Evolutionary conservation across 129 eudicot genomes (phyloP).

Genomic region (Lactuca sativa): DNA sequence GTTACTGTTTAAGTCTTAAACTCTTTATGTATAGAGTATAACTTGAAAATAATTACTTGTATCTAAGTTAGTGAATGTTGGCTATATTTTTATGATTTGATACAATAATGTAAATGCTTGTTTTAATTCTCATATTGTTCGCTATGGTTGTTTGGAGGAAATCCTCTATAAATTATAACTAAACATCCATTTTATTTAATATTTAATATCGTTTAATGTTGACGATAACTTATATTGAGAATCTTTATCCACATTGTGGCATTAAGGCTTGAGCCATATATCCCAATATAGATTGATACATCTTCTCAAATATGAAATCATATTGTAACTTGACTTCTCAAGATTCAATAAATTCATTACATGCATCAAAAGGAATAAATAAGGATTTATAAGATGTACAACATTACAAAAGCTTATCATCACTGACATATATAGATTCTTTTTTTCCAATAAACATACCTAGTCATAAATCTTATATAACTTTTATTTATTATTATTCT

Average conservation of each 20-base stretch:
- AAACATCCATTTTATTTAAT: neutral
- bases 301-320: too few relatives aligned
- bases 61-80: neutral
- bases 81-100: neutral
- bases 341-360: too few relatives aligned
- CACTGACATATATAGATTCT: neutral
- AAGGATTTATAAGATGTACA: neutral
- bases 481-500: neutral
- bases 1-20: neutral
- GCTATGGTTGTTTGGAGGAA: neutral
- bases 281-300: too few relatives aligned
- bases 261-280: too few relatives aligned
- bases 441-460: neutral
- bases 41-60: neutral
- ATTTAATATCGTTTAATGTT: too few relatives aligned
- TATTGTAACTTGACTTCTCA: too few relatives aligned
- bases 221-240: too few relatives aligned
- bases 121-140: neutral
- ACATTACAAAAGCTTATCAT: neutral
- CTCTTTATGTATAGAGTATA: constrained; percentile 1
- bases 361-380: neutral
- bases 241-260: too few relatives aligned
- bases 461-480: too few relatives aligned
- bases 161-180: neutral
- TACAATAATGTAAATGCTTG: neutral